A percentile compares a stretch with the other conserved stretches of the same genome.
These are phyloP conservation scores for Fusarium zealandicum DNA, from an alignment of 2,329 filamentous ascomycete genomes.

Conservation along the genomic window DNA sequence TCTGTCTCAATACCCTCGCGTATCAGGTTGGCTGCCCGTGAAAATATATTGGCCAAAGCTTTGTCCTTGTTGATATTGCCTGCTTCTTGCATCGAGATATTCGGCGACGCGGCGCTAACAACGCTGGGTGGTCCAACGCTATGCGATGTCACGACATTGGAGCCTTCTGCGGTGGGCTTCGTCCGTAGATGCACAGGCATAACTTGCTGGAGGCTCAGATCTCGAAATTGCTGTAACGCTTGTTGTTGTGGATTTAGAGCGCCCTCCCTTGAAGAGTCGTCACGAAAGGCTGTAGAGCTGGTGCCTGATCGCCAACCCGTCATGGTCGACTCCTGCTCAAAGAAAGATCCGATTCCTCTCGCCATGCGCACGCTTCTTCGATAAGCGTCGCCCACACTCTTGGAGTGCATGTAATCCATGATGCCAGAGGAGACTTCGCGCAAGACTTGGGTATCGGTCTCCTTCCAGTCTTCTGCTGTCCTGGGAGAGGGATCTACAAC, in stretches of 20 bases:
- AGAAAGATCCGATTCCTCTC: slow-evolving; percentile 48
- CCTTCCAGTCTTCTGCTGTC: slow-evolving; percentile 33
- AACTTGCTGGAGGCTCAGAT: slow-evolving; percentile 2
- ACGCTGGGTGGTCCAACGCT: not conserved
- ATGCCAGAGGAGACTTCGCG: slow-evolving; percentile 44
- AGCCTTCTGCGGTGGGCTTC: slow-evolving; percentile 12
- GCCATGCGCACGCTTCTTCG: slow-evolving; percentile 49
- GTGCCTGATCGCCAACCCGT: slow-evolving; percentile 36
- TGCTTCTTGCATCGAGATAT: not conserved
- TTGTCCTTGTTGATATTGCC: slow-evolving; percentile 8
- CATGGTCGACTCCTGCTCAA: slow-evolving; percentile 46
- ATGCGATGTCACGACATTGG: not conserved
- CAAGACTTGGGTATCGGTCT: slow-evolving; percentile 38
- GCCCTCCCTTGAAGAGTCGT: slow-evolving; percentile 19
- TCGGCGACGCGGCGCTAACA: slow-evolving; percentile 4
- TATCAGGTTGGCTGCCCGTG: slow-evolving; percentile 54
- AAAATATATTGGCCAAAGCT: slow-evolving; percentile 44
- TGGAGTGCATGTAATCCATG: slow-evolving; percentile 48
- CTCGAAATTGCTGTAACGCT: slow-evolving; percentile 13
- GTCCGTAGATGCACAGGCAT: slow-evolving; percentile 8
- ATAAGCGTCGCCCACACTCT: slow-evolving; percentile 39
- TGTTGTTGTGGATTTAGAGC: slow-evolving; percentile 24
- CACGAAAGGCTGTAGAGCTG: slow-evolving; percentile 12
- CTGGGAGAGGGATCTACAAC: slow-evolving; percentile 35
- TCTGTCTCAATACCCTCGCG: slow-evolving; percentile 52